These are phyloP conservation scores for Glomus cerebriforme DNA, from an alignment of 192 early-diverging fungal species.

Conservation along the genomic window DNA sequence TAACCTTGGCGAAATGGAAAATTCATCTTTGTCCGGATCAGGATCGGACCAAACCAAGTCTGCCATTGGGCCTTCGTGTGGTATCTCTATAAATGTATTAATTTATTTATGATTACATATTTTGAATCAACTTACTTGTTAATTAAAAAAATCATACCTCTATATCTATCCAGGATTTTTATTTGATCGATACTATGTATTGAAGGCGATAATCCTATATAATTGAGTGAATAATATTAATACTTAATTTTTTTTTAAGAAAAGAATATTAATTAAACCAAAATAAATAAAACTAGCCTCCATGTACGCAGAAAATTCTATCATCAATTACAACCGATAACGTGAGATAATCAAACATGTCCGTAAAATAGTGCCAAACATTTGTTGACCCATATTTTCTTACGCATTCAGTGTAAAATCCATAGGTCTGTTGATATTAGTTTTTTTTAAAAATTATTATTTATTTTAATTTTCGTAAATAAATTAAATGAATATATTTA, in stretches of 20 bases:
- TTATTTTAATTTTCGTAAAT: no score
- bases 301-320: constrained; percentile 93
- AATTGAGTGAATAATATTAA: neutral
- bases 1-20: constrained; percentile 77
- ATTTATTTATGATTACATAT: neutral
- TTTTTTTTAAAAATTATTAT: no score
- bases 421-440: constrained; percentile 68
- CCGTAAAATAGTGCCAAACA: constrained; percentile 93
- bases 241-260: neutral
- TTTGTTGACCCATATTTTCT: constrained; percentile 80
- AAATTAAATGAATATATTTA: neutral
- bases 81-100: constrained; percentile 65
- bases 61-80: constrained; percentile 94
- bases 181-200: constrained; percentile 89
- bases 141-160: constrained; percentile 49
- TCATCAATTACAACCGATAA: constrained; percentile 87
- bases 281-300: constrained; percentile 57
- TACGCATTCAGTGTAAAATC: constrained; percentile 92
- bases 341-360: constrained; percentile 92
- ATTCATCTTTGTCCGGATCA: constrained; percentile 72
- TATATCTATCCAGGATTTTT: constrained; percentile 79
- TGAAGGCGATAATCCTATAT: constrained; percentile 72
- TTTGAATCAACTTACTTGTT: neutral
- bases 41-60: constrained; percentile 94
- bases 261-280: neutral